These are phyloP conservation scores for Pyrenula aspistea DNA, from an alignment of 495 filamentous ascomycete species.

Conservation along the genomic window DNA sequence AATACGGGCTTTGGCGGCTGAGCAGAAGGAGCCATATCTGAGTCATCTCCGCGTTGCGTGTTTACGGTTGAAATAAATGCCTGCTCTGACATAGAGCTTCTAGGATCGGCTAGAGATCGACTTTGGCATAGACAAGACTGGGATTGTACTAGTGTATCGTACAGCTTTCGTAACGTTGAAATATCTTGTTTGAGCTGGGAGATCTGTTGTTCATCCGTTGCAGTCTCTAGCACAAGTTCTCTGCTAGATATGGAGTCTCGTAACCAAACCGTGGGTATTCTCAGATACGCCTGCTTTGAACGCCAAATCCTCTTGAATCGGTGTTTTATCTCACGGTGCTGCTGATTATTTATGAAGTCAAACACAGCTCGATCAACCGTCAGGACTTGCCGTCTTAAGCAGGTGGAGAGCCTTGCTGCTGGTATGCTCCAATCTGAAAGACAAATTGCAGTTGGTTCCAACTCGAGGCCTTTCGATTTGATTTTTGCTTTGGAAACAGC, in stretches of 20 bases:
- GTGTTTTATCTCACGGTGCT: background rate
- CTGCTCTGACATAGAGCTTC: too few species aligned
- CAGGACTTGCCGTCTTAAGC: background rate
- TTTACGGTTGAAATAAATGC: background rate
- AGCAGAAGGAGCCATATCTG: too few species aligned
- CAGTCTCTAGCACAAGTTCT: background rate
- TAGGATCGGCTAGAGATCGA: background rate
- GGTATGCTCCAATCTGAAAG: too few species aligned
- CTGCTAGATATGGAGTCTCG: background rate
- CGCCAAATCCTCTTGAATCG: background rate
- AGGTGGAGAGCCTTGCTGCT: too few species aligned
- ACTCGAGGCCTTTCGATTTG: background rate
- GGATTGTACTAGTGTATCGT: background rate
- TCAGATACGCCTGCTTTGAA: background rate
- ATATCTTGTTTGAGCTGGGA: background rate
- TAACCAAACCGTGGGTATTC: background rate
- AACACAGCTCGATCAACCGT: background rate
- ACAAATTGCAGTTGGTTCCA: background rate
- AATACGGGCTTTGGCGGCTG: background rate
- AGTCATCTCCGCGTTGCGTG: background rate
- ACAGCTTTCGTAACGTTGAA: background rate
- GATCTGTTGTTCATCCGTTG: background rate
- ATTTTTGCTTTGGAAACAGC: background rate
- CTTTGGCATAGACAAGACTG: too few species aligned
- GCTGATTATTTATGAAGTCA: background rate